A percentile compares a stretch with the other conserved stretches of the same genome.
Evolutionary conservation across 352 stramenopile species (phyloP).

Genomic region (Phytopythium vexans): DNA sequence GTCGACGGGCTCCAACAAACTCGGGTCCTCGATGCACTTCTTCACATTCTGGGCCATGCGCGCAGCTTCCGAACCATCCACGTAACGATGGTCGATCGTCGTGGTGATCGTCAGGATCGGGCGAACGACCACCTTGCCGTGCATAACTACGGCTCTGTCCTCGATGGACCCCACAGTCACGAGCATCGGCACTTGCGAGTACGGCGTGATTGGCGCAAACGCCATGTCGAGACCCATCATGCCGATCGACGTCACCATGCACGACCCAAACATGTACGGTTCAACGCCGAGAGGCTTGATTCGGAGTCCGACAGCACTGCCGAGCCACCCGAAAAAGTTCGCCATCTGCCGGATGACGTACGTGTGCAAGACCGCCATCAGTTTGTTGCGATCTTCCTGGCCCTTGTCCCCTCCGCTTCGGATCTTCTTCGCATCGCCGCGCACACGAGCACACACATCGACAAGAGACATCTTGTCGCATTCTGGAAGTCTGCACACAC

Average conservation of each 20-base stretch:
- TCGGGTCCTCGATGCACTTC: constrained; percentile 49
- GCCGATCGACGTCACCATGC: constrained; percentile 69
- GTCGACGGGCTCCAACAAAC: constrained; percentile 37
- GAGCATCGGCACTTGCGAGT: constrained; percentile 61
- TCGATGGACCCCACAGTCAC: constrained; percentile 64
- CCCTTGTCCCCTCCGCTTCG: constrained; percentile 52
- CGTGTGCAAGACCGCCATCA: constrained; percentile 53
- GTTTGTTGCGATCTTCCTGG: constrained; percentile 60
- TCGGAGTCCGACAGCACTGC: constrained; percentile 45
- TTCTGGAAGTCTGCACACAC: constrained; percentile 40
- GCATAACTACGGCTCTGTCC: constrained; percentile 56
- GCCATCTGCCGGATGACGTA: constrained; percentile 47
- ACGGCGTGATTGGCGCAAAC: constrained; percentile 63
- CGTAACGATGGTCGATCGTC: constrained; percentile 70
- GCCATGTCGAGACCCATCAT: constrained; percentile 72
- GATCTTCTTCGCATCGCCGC: constrained; percentile 48
- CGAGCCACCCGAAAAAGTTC: constrained; percentile 65
- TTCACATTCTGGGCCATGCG: constrained; percentile 57
- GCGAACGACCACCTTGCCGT: constrained; percentile 56
- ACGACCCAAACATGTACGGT: constrained; percentile 70
- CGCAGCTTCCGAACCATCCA: constrained; percentile 57
- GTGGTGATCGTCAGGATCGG: constrained; percentile 64
- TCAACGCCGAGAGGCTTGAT: constrained; percentile 55
- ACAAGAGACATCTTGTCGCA: constrained; percentile 59
- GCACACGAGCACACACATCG: constrained; percentile 39